phyloP scores from a whole-genome alignment of 2,329 filamentous ascomycete species.

The Colletotrichum godetiae region DNA sequence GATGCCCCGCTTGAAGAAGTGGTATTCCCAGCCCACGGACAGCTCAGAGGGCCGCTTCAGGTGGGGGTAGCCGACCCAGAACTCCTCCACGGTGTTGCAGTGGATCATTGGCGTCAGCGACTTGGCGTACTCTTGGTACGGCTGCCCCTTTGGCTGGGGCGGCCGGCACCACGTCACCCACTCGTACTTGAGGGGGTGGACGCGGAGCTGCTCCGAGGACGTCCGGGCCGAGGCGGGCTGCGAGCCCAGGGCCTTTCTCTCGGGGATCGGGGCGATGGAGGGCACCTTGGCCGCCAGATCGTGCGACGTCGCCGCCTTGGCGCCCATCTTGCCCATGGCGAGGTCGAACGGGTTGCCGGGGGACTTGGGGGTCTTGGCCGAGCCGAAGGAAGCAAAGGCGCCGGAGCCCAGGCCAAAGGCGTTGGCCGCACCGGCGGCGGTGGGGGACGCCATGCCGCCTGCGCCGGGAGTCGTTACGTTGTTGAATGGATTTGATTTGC shows the following conservation, averaged over 20 bases:
- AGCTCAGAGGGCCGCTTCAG: conserved; percentile 89
- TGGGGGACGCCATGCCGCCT: conserved; percentile 79
- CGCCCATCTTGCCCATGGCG: conserved; percentile 63
- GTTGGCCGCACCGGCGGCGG: conserved; percentile 79
- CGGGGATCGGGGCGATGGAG: conserved; percentile 60
- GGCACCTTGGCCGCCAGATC: conserved; percentile 50
- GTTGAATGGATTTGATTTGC: conserved; percentile 83
- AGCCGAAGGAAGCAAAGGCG: conserved; percentile 95
- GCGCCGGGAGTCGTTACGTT: conserved; percentile 77
- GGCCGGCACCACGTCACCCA: conserved; percentile 99
- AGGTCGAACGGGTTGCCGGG: conserved; percentile 84
- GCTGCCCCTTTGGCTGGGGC: conserved; percentile 94
- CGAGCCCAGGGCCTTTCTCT: conserved; percentile 62
- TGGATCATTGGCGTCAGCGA: conserved; percentile 88
- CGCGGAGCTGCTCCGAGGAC: conserved; percentile 30
- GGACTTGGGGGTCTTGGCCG: conserved; percentile 88
- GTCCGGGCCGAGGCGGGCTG: conserved; percentile 34
- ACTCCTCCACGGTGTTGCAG: conserved; percentile 87
- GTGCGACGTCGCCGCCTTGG: conserved; percentile 58
- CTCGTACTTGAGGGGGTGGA: conserved; percentile 74
- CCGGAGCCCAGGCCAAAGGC: conserved; percentile 95
- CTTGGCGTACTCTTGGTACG: conserved; percentile 92
- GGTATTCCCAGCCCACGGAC: conserved; percentile 95
- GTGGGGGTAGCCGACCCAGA: conserved; percentile 90
- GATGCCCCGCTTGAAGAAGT: conserved; percentile 97